phyloP scores from a whole-genome alignment of 2,329 filamentous ascomycete genomes.

The Cadophora luteo-olivacea region DNA sequence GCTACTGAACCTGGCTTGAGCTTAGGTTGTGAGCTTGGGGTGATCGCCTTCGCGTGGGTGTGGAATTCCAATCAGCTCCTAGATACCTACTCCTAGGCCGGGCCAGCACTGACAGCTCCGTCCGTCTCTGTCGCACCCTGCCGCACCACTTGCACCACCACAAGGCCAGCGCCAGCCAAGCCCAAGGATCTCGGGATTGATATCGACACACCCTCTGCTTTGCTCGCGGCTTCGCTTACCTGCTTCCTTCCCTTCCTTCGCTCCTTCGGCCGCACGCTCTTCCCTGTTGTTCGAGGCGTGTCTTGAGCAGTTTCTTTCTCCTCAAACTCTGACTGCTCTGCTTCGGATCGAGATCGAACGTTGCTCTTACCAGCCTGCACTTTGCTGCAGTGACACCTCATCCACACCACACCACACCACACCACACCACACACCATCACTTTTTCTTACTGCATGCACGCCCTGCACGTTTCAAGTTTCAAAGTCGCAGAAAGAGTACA shows the following conservation, averaged over 20 bases:
- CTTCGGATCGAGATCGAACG: background rate
- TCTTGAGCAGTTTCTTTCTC: conserved; percentile 2
- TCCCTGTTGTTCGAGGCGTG: background rate
- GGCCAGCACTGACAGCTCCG: conserved; percentile 11
- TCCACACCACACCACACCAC: background rate
- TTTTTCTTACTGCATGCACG: background rate
- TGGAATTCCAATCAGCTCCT: background rate
- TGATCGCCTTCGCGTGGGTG: background rate
- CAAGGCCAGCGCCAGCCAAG: background rate
- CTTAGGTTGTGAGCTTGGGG: background rate
- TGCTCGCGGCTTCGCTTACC: background rate
- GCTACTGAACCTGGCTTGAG: background rate
- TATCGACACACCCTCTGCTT: background rate
- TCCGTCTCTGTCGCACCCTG: background rate
- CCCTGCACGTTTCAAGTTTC: background rate
- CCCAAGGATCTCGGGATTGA: background rate
- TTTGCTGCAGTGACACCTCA: background rate
- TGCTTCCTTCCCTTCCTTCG: background rate
- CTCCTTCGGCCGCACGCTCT: background rate
- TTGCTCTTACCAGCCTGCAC: background rate
- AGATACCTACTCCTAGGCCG: background rate
- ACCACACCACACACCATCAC: background rate
- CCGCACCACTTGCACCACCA: background rate
- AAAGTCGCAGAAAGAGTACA: background rate
- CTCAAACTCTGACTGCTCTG: background rate